Evolutionary conservation across 176 grass and related monocot genomes (phyloP), one percentile per base, ranked within the genome.

Genomic region (Eragrostis nindensis): DNA sequence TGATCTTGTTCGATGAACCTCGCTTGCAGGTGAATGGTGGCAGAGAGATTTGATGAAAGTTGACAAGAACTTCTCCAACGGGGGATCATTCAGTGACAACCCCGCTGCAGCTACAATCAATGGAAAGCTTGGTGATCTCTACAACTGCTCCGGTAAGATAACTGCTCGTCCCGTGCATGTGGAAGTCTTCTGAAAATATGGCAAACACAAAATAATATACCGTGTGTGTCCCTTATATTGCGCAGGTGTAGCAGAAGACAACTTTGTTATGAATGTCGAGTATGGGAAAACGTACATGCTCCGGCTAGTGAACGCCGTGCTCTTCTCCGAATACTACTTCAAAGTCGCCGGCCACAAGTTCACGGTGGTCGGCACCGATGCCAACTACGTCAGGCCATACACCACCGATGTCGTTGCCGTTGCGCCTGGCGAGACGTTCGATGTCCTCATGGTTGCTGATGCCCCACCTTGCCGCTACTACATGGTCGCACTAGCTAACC

Each of bases 81-180:
- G 16, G 1, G 53, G 52, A 13, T 11, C 0, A 1, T 19, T 19
- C 3, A 1, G 0, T 18, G 22, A 71, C 8, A 26, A 49, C 36
- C 68, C 79, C 55, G 9, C 10, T 13, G 65, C 79, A 29, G 40
- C 22, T 9, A 36, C 66, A 0, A 81, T 71, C n/a, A 81, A 81
- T 26, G 79, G 79, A 3, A 66, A 81, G 38, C 66, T 56, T 61
- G 53, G 79, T 1, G 49, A 81, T 71, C 66, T 81, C 46, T 60
- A 59, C 56, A 52, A 54, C 13, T 81, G 79, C 40, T 81, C 79
- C 0, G 68, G 68, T 71, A 67, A 3, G 8, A 44, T 44, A 44
- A 8, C 4, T 42, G 7, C 40, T 44, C 6, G 1, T 10, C 42
- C 42, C 42, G 6, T 44, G 42, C 42, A 44, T 5, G 42, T 10